Percentiles rank a stretch among this genome's conserved stretches.
Evolutionary conservation across 2,329 filamentous ascomycete species (phyloP).

Genomic region (Exophiala bonariae): DNA sequence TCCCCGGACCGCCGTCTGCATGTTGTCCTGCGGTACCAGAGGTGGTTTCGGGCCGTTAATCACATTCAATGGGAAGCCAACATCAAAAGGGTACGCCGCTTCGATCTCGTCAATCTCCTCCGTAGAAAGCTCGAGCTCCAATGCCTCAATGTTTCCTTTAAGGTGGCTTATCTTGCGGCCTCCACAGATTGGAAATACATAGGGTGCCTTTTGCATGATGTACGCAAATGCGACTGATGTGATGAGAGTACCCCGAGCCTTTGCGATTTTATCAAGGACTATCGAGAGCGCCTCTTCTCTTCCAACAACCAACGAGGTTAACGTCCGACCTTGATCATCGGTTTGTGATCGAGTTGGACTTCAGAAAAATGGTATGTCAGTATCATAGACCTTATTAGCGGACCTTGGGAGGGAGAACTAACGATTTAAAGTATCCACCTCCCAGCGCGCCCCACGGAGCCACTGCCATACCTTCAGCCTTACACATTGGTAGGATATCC

Average conservation of each 20-base stretch:
- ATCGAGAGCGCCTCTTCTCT: slow-evolving; percentile 24
- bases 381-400: slow-evolving; percentile 33
- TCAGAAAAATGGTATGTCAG: too few relatives aligned
- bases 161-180: slow-evolving; percentile 55
- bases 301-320: slow-evolving; percentile 10
- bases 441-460: slow-evolving; percentile 57
- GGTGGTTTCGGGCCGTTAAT: too few relatives aligned
- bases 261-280: slow-evolving; percentile 24
- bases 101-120: slow-evolving; percentile 59
- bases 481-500: slow-evolving; percentile 67
- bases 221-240: too few relatives aligned
- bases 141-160: slow-evolving; percentile 56
- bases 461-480: slow-evolving; percentile 61
- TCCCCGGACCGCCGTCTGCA: too few relatives aligned
- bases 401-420: slow-evolving; percentile 34
- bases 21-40: too few relatives aligned
- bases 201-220: slow-evolving; percentile 51
- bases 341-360: too few relatives aligned
- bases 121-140: slow-evolving; percentile 50
- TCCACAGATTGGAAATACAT: slow-evolving; percentile 57
- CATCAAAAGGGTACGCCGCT: slow-evolving; percentile 52
- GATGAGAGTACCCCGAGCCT: slow-evolving; percentile 25
- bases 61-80: slow-evolving; percentile 57
- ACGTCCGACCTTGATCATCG: neutral
- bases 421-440: slow-evolving; percentile 50